Base-by-base conservation (phyloP, 495 filamentous ascomycete species). In the Venustampulla echinocandica region DNA sequence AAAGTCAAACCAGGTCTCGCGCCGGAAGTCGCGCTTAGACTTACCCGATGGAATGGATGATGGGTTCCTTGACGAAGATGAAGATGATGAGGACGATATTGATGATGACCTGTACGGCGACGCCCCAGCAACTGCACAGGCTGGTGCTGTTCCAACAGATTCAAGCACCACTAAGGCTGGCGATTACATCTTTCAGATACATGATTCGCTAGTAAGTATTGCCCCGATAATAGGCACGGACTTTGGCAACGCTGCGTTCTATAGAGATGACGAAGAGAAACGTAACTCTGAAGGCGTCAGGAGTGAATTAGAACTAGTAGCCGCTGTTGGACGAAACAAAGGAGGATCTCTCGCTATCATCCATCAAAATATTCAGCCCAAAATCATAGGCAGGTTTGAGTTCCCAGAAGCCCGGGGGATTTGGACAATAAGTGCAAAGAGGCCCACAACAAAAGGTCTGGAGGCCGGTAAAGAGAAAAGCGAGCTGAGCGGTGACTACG, bases 201-300 rank as follows among this genome's bases (percentile, higher is more conserved):
- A 90, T 53, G 93, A 97, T 63, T 67, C 64, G 17, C 68, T 97
- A 18, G 56, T 76, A 14, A 94, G 80, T 58, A 73, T 90, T 42
- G 92, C 80, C 0, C 86, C 90, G 13, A 77, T 95, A 45, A 76
- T 75, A 44, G 81, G 84, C 49, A 61, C 89, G 39, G 76, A 82
- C 2, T 64, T 87, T 35, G 81, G 84, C 22, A 69, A 68, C 44
- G 63, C 73, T 13, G 51, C 55, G 11, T 62, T 59, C 49, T 60
- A 69, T 11, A 44, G 67, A 1, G 64, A 67, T 24, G 63, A 63
- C 24, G 70, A 71, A 46, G 69, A 74, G 20, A 54, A 63, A 52
- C 55, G 56, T 39, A 66, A 69, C 45, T 59, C 56, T 2, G 53
- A 61, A 27, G 71, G 65, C 18, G 66, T 74, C 19, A 61, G 62